Conservation (phyloP, 208 protist species). For the Trichomonas tenax region DNA sequence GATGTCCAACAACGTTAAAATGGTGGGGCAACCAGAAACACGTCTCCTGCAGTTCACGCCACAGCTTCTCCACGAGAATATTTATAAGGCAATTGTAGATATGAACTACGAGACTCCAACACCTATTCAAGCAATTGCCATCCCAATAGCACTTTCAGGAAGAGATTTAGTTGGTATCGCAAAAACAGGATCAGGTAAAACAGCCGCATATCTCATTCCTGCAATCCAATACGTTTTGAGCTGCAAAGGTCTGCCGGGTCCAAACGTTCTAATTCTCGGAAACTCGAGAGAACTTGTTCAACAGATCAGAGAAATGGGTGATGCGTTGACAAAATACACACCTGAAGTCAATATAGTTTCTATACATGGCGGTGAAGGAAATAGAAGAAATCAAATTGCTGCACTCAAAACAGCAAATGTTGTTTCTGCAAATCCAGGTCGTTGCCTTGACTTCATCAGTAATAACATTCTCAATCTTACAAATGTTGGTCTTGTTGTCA, state of each 20-base stretch:
- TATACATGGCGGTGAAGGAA: conserved; percentile 41
- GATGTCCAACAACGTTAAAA: background rate
- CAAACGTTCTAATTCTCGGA: conserved; percentile 72
- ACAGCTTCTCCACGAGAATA: background rate
- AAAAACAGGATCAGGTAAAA: conserved; percentile 55
- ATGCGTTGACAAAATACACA: conserved; percentile 36
- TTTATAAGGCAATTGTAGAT: background rate
- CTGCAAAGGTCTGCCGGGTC: conserved; percentile 30
- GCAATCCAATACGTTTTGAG: conserved; percentile 54
- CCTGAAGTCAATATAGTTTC: background rate
- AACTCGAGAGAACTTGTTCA: conserved; percentile 77
- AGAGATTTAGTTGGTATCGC: conserved; percentile 68
- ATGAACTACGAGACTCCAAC: background rate
- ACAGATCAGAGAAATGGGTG: conserved; percentile 81
- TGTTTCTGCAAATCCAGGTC: conserved; percentile 68
- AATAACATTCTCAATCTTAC: conserved; percentile 50
- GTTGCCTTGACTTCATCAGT: conserved; percentile 65
- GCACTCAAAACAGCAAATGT: conserved; percentile 39
- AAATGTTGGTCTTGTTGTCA: conserved; percentile 63
- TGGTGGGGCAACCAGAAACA: background rate
- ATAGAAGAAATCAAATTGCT: conserved; percentile 45
- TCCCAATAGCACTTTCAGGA: conserved; percentile 50
- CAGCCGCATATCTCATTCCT: conserved; percentile 62
- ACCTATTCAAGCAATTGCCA: conserved; percentile 29
- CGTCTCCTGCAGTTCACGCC: background rate